Conservation (phyloP, 345 rosid species). For the Lepidium didymum region DNA sequence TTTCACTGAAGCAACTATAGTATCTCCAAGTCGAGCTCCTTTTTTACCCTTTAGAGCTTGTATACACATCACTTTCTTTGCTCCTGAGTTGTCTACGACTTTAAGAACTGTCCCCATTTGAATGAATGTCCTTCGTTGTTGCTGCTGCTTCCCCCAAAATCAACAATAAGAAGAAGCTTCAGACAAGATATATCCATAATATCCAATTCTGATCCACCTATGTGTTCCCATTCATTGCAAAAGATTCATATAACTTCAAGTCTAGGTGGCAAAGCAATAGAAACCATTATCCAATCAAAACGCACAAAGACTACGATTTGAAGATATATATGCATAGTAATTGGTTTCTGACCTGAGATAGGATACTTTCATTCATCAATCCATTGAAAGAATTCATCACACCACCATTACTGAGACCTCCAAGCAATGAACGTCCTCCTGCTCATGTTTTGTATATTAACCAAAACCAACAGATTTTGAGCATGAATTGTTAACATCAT, state of each 20-base stretch:
- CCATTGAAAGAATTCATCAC: conserved; percentile 30
- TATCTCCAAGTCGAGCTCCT: conserved; percentile 82
- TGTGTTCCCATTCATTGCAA: background rate
- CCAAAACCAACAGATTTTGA: background rate
- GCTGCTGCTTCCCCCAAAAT: conserved; percentile 17
- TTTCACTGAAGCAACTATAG: conserved; percentile 76
- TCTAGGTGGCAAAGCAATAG: background rate
- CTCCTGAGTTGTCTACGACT: conserved; percentile 88
- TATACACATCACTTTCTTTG: conserved; percentile 84
- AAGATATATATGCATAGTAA: background rate
- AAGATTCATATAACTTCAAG: background rate
- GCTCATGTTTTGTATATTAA: background rate
- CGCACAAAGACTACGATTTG: background rate
- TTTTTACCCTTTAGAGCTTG: conserved; percentile 69
- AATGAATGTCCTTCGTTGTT: conserved; percentile 71
- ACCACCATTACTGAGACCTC: conserved; percentile 38
- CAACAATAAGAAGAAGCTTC: background rate
- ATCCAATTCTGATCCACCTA: background rate
- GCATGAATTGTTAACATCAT: background rate
- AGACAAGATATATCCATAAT: background rate
- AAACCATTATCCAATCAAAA: background rate
- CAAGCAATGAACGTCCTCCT: conserved; percentile 42
- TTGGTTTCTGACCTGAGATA: conserved; percentile 41
- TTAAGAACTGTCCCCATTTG: conserved; percentile 89
- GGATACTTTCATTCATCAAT: conserved; percentile 18